Base-by-base conservation (phyloP, 805 yeast genomes). In the Candida ovalis region DNA sequence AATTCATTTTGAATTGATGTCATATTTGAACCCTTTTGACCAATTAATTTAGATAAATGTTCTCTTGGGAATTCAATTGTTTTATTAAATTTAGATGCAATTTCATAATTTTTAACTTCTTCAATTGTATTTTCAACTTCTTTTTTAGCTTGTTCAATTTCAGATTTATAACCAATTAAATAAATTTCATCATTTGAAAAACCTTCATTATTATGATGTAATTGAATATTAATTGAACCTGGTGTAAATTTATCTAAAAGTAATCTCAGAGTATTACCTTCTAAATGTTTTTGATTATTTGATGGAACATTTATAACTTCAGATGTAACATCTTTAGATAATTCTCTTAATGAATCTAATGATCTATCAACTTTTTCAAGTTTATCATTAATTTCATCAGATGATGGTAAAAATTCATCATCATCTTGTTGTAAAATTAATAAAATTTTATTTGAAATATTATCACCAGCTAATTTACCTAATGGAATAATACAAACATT, bases 1-100 rank as follows among this genome's bases (percentile, higher is more conserved):
- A 74, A 88, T 60, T 86, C 85, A 9, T 86, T 88, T 53, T 86
- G 77, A 51, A 89, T 66, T 43, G 78, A 72, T 56, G 80, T 78
- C 61, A 94, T 70, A 62, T 82, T 81, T 39, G 88, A 71, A 47
- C 99, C 99, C 51, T 81, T 86, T 63, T 85, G 86, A 56, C 99
- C 99, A 66, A 94, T 89, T 46, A 95, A 74, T 68, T 94, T 82
- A 25, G 94, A 77, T 50, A 92, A 71, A 42, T 81, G 78, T 44
- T 74, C 70, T 2, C 81, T 67, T 52, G 97, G 95, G 62, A 89
- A 82, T 27, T 72, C 74, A 45, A 84, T 67, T 18, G 78, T 69
- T 17, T 76, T 63, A 48, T 62, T 58, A 67, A 74, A 74, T 33
- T 69, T 69, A 12, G 70, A 67, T 10, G 72, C 72, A 47, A 56